Base-by-base conservation (phyloP, 108 stramenopile genomes). In the Conticribra weissflogii region DNA sequence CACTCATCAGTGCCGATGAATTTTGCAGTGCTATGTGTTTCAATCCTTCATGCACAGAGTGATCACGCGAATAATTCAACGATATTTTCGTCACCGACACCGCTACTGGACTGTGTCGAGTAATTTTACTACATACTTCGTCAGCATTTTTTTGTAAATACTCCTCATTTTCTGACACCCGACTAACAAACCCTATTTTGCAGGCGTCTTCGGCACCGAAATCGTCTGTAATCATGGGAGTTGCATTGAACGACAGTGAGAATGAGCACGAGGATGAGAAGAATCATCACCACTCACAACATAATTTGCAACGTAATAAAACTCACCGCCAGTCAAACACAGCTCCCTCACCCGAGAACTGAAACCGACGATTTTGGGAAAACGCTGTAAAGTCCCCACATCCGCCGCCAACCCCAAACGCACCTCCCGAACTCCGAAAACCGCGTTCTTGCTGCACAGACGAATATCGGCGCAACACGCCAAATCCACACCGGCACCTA, bases 401-500 rank as follows among this genome's bases (percentile, higher is more conserved):
- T 92, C 91, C 18, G 91, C 91, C 9, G 91, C 91, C 21, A 92
- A 56, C 1, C 91, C 91, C 25, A 92, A 55, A 63, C 82, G 45
- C 16, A 84, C 88, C 69, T 92, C 91, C 23, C 86, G 57, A 0
- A 89, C 81, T 31, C 83, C 80, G 78, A 89, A 92, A 3, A 21
- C 71, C 28, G 87, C 70, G 46, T 71, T 70, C 9, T 75, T 60
- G 22, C 86, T 69, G 33, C 83, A 86, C 9, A 89, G 54, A 24
- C 91, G 83, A 25, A 92, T 78, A 66, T 92, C 88, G 19, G 86
- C 85, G 54, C 77, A 85, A 60, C 82, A 85, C 12, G 59, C 65
- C 47, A 92, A 46, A 69, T 92, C 91, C 14, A 92, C 57, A 3
- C 88, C 91, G n/a, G 82, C 91, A 28, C 91, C 91, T 46, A 92